Conservation (phyloP, 2,329 filamentous ascomycete species). For the Botrytis tulipae region DNA sequence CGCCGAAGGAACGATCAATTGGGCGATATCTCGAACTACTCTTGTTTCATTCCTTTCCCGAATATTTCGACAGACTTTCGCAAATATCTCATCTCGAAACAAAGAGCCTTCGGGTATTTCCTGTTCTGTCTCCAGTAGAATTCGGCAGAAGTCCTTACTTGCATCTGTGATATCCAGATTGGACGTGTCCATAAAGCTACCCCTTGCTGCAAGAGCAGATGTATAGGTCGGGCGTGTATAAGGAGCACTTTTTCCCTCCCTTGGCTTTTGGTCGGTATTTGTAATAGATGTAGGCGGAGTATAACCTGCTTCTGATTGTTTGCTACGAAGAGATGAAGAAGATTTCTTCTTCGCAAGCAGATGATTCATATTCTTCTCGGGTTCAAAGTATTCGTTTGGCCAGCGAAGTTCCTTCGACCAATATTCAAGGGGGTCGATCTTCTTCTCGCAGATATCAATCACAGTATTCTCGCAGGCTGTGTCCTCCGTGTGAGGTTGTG, state of each 20-base stretch:
- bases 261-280: slow-evolving; percentile 42
- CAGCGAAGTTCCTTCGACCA: no score
- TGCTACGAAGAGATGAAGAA: slow-evolving; percentile 26
- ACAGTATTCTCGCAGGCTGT: no score
- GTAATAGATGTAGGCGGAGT: slow-evolving; percentile 32
- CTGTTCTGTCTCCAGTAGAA: neutral
- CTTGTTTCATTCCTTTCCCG: neutral
- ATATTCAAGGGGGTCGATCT: no score
- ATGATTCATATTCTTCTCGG: no score
- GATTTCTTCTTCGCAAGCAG: no score
- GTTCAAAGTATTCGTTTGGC: no score
- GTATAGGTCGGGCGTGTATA: slow-evolving; percentile 42
- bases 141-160: slow-evolving; percentile 37
- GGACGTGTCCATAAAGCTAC: slow-evolving; percentile 43
- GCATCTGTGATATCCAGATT: slow-evolving; percentile 35
- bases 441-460: no score
- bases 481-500: no score
- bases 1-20: slow-evolving; percentile 2
- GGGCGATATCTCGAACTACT: slow-evolving; percentile 3
- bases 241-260: slow-evolving; percentile 41
- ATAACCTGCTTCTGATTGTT: slow-evolving; percentile 31
- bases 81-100: neutral
- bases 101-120: neutral
- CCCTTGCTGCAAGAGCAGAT: slow-evolving; percentile 41
- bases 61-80: neutral